These are phyloP conservation scores for Chionographis japonica DNA, from an alignment of 106 monocot genomes.

Conservation along the genomic window DNA sequence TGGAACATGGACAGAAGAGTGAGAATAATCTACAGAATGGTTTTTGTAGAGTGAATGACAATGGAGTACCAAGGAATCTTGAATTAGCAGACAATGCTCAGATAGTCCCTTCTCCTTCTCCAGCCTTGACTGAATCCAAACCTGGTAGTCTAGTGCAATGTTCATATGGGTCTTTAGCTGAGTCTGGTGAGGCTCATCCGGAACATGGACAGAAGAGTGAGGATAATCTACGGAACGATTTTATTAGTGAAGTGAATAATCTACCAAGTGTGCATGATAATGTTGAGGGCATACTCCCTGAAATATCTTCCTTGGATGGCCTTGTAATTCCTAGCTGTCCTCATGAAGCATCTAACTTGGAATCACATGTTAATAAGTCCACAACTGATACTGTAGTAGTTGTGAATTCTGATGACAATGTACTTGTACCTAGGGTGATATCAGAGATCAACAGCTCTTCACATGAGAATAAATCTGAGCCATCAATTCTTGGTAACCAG, in stretches of 20 bases:
- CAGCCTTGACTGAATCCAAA: not conserved
- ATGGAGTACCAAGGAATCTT: not conserved
- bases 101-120: not conserved
- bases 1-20: not conserved
- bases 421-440: conserved; percentile 1
- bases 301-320: not conserved
- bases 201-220: conserved; percentile 5
- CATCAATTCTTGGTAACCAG: conserved; percentile 1
- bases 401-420: not conserved
- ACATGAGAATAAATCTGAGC: conserved; percentile 8
- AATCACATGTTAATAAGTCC: conserved; percentile 1
- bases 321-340: not conserved
- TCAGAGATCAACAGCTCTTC: not conserved
- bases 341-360: not conserved
- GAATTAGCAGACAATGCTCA: not conserved
- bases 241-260: conserved; percentile 5
- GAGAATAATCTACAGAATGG: conserved; percentile 3
- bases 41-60: not conserved
- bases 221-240: conserved; percentile 1
- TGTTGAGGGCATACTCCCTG: conserved; percentile 1
- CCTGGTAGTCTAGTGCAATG: not conserved
- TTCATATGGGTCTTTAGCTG: not conserved
- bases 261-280: conserved; percentile 3
- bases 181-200: not conserved
- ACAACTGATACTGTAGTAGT: conserved; percentile 9